Base-by-base conservation (phyloP, 163 green algal species). In the Scenedesmus sp. region DNA sequence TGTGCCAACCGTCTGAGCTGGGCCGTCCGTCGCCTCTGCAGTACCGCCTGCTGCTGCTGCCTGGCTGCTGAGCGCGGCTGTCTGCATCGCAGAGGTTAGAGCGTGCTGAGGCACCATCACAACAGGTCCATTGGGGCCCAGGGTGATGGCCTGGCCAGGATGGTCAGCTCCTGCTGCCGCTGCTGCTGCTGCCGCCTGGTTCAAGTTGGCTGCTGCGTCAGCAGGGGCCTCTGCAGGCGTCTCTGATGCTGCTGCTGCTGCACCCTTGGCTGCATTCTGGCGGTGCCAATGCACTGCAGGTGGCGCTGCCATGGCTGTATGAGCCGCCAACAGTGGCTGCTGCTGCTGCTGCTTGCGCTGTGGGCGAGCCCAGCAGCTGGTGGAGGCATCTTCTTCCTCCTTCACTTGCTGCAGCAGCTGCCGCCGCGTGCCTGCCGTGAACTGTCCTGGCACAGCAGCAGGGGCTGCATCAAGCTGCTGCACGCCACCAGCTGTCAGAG, bases 401-500 rank as follows among this genome's bases (percentile, higher is more conserved):
- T 90, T 73, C 20, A 90, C 42, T 15, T 83, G n/a, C 70, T 90
- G 70, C 49, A 90, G 85, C 37, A 90, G 85, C 85, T 90, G 85
- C 70, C 85, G 33, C 0, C 85, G 46, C 2, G 85, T 49, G 20
- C 40, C 85, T 42, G 12, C 33, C n/a, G 82, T 87, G 13, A 76
- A 76, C 46, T 78, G 49, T 13, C 82, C 68, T 81, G 44, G 68
- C 51, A 44, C 65, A 56, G 85, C 68, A 44, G 30, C 30, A 35
- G 81, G 7, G 3, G 15, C 42, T 83, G 79, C 82, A 87, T 33
- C 53, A 56, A 12, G 2, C 53, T 51, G 35, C 16, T 37, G 83
- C 56, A 33, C 13, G 43, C 16, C 15, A 0, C 56, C 61, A 73
- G 56, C 40, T 16, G 70, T 53, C 30, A 89, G 26, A 22, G 85